Percentiles rank a stretch among this genome's conserved stretches.
These are phyloP conservation scores for Collybiopsis confluens DNA, from an alignment of 768 basidiomycete species.

Conservation along the genomic window DNA sequence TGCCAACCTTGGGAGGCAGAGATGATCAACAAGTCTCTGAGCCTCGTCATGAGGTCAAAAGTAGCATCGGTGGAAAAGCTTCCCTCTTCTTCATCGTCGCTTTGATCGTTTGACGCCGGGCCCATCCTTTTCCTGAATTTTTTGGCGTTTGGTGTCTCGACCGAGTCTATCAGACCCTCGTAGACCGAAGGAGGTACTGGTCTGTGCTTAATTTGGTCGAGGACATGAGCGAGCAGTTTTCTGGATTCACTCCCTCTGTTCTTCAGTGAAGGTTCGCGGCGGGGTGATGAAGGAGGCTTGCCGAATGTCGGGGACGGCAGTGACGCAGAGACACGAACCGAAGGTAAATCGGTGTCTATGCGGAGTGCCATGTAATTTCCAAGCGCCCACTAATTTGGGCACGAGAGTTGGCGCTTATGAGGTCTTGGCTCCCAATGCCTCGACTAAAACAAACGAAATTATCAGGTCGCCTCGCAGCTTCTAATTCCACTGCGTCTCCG, in stretches of 20 bases:
- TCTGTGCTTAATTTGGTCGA: slow-evolving; percentile 59
- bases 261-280: slow-evolving; percentile 20
- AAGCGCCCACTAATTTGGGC: no score
- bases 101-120: slow-evolving; percentile 37
- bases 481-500: no score
- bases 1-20: slow-evolving; percentile 56
- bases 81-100: slow-evolving; percentile 41
- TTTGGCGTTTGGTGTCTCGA: slow-evolving; percentile 34
- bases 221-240: slow-evolving; percentile 63
- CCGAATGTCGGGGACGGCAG: slow-evolving; percentile 8
- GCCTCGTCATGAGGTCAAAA: slow-evolving; percentile 56
- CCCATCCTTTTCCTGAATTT: slow-evolving; percentile 28
- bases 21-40: slow-evolving; percentile 56
- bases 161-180: slow-evolving; percentile 30
- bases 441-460: no score
- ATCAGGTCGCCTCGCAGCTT: no score
- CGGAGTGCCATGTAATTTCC: background rate
- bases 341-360: slow-evolving; percentile 5
- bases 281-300: slow-evolving; percentile 20
- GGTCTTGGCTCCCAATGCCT: no score
- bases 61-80: slow-evolving; percentile 63
- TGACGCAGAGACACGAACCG: slow-evolving; percentile 5
- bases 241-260: slow-evolving; percentile 54
- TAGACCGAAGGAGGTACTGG: slow-evolving; percentile 49
- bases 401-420: no score